Conservation (phyloP, 257 asterid genomes). For the Solanum piurae region DNA sequence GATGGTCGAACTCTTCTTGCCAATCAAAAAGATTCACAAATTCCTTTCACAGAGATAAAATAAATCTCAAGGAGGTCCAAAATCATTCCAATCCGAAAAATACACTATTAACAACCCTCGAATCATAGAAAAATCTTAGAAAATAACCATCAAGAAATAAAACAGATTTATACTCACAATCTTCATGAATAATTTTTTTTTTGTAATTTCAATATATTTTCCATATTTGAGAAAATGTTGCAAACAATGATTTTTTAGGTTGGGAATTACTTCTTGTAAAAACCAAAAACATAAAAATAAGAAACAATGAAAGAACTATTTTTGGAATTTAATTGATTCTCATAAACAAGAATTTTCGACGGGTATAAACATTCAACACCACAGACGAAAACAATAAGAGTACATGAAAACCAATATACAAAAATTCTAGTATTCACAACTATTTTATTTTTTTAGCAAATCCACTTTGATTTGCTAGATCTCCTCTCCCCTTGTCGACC, state of each 20-base stretch:
- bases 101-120: rapidly evolving
- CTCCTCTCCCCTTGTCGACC: not conserved
- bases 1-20: not conserved
- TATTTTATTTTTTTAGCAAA: not conserved
- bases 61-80: not conserved
- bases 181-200: not conserved
- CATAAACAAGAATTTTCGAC: not conserved
- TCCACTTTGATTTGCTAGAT: not conserved
- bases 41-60: not conserved
- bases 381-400: not conserved
- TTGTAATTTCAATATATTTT: too few relatives aligned
- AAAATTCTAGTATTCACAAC: not conserved
- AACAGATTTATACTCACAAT: too few relatives aligned
- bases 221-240: not conserved
- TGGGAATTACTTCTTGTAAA: not conserved
- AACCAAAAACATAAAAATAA: not conserved
- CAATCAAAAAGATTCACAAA: too few relatives aligned
- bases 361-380: not conserved
- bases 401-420: not conserved
- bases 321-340: not conserved
- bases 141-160: too few relatives aligned
- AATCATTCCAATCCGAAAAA: rapidly evolving
- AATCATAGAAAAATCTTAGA: too few relatives aligned
- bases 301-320: not conserved
- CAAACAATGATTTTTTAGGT: not conserved